phyloP scores from a whole-genome alignment of 1,139 yeast species.

The Geotrichum siamense region DNA sequence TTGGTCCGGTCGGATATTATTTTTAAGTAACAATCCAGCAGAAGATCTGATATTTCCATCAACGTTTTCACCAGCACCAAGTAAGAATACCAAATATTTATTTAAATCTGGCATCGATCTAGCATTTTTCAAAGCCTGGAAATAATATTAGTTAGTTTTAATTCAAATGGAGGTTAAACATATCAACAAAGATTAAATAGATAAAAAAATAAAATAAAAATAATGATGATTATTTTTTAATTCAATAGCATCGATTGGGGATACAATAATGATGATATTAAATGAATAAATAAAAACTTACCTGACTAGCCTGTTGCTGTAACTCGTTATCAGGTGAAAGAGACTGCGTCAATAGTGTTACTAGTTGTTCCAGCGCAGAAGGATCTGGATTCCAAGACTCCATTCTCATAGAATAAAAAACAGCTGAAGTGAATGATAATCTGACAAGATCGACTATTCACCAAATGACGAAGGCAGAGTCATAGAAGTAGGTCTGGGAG shows the following conservation, averaged over 20 bases:
- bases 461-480: too few species aligned
- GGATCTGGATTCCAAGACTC: constrained; percentile 55
- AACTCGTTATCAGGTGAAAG: constrained; percentile 50
- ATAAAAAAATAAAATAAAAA: too few species aligned
- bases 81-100: constrained; percentile 65
- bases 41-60: constrained; percentile 62
- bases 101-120: constrained; percentile 66
- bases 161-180: too few species aligned
- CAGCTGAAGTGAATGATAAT: too few species aligned
- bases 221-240: too few species aligned
- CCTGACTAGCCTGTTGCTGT: constrained; percentile 45
- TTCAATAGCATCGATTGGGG: too few species aligned
- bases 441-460: too few species aligned
- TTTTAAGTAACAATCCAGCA: constrained; percentile 84
- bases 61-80: constrained; percentile 43
- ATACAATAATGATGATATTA: too few species aligned
- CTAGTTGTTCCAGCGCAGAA: constrained; percentile 54
- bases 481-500: background rate
- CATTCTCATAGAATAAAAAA: constrained; percentile 4
- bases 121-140: constrained; percentile 57
- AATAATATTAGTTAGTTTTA: background rate
- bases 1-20: constrained; percentile 40
- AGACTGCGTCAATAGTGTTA: constrained; percentile 57
- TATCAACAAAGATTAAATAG: too few species aligned
- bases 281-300: constrained; percentile 18